phyloP scores from a whole-genome alignment of 257 asterid genomes.

The Thymus quinquecostatus region DNA sequence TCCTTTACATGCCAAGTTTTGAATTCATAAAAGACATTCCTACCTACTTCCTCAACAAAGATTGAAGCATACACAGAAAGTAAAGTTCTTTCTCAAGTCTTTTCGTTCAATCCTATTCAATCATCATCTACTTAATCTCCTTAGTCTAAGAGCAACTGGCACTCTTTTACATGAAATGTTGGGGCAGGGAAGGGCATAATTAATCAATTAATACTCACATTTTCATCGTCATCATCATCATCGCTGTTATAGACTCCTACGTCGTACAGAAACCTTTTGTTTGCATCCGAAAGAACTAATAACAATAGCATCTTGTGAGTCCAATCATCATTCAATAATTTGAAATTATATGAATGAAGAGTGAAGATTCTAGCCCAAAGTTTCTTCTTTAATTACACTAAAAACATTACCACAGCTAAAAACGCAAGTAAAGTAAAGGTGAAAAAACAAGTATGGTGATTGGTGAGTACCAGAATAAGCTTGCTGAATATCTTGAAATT shows the following conservation, averaged over 20 bases:
- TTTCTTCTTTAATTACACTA: background rate
- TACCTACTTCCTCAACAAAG: background rate
- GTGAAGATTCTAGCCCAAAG: background rate
- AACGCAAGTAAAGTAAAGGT: background rate
- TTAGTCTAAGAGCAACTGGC: background rate
- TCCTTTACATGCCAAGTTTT: background rate
- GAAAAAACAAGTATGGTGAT: background rate
- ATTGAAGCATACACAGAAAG: slow-evolving; percentile 9
- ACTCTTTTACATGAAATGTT: background rate
- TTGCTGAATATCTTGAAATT: slow-evolving; percentile 80
- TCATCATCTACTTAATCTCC: background rate
- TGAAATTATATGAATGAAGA: background rate
- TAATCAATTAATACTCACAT: slow-evolving; percentile 41
- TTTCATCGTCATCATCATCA: slow-evolving; percentile 74
- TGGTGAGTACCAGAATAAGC: slow-evolving; percentile 71
- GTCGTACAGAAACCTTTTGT: slow-evolving; percentile 84
- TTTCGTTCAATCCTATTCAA: background rate
- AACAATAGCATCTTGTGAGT: slow-evolving; percentile 39
- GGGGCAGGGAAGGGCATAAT: background rate
- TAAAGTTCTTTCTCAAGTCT: background rate
- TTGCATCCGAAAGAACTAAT: slow-evolving; percentile 77
- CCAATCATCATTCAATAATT: slow-evolving; percentile 15
- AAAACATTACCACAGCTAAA: slow-evolving; percentile 3
- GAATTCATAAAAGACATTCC: slow-evolving; percentile 2
- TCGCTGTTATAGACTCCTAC: slow-evolving; percentile 80